Evolutionary conservation across 495 filamentous ascomycete species (phyloP).

Genomic region (Hamigera avellanea): DNA sequence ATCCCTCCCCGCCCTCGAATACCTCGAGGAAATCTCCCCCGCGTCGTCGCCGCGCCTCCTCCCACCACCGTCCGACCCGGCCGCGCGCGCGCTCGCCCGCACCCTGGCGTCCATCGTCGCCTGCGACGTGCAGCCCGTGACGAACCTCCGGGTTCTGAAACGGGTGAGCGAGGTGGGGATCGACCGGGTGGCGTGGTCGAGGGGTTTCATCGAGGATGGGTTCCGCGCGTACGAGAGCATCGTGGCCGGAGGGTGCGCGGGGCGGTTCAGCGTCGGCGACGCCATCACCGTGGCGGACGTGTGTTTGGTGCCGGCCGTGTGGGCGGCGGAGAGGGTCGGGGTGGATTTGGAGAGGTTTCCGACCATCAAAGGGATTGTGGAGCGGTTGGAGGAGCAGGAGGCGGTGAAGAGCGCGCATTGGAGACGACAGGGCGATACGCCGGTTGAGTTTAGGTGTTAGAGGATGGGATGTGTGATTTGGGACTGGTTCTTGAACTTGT

Average conservation of each 20-base stretch:
- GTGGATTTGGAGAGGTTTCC: constrained; percentile 32
- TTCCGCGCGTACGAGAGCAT: constrained; percentile 35
- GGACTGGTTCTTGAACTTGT: too few relatives aligned
- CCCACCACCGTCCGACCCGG: constrained; percentile 16
- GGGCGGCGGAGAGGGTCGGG: constrained; percentile 35
- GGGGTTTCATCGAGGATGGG: constrained; percentile 30
- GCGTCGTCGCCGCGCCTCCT: constrained; percentile 16
- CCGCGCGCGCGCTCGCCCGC: constrained; percentile 25
- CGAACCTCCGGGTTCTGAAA: constrained; percentile 35
- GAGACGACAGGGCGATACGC: constrained; percentile 36
- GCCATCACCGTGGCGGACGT: constrained; percentile 39
- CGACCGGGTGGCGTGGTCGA: constrained; percentile 25
- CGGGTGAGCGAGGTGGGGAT: constrained; percentile 26
- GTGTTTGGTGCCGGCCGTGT: constrained; percentile 38
- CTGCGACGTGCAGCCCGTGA: constrained; percentile 38
- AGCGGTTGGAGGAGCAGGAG: constrained; percentile 21
- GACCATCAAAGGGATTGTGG: constrained; percentile 24
- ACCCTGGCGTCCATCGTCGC: constrained; percentile 34
- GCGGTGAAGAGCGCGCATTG: constrained; percentile 33
- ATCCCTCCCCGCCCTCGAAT: constrained; percentile 42
- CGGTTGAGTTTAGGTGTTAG: constrained; percentile 33
- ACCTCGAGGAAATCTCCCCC: constrained; percentile 37
- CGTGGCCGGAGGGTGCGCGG: constrained; percentile 17
- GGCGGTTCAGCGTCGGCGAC: constrained; percentile 39
- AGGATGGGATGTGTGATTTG: too few relatives aligned